Evolutionary conservation across 1,139 yeast species (phyloP), one percentile per base, ranked within the genome.

Genomic region (Hyphopichia wangnamkhiaoensis): DNA sequence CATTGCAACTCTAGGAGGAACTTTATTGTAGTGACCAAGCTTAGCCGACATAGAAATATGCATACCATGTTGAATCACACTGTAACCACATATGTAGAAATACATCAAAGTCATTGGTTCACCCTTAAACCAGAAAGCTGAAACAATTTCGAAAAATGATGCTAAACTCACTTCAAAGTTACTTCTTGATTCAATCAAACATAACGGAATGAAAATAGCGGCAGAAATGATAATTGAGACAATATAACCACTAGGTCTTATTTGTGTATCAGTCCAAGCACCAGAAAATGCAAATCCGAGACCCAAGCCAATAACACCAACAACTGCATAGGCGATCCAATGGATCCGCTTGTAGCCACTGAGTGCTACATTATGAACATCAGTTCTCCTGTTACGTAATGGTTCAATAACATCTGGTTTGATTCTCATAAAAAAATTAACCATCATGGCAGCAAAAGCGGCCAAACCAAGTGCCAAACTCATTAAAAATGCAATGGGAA

Each of bases 1-100:
- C 38, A 39, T 29, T 4, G 20, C 28, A 5, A 42, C 39, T 26
- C 50, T 37, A n/a, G 52, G 53, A 4, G 49, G 51, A n/a, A 49
- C 48, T 38, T 50, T 50, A 50, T 48, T 49, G 31, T 50, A 50
- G 18, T 47, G 53, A 6, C 53, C 54, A 34, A 50, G 39, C 31
- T 49, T 50, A 15, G 39, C 35, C 15, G 37, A 30, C 24, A 26
- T 31, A 5, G 41, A 16, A 14, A 23, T 19, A 24, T 42, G 45
- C 41, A 37, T 37, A 13, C 39, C 39, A 21, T 42, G 45, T 26
- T 42, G 45, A n/a, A 39, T 6, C 15, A 35, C 33, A 15, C 39
- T 31, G 17, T 39, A 42, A 9, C 45, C 45, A 17, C 29, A 13
- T 4, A 30, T 21, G 33, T 35, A 35, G 31, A 42, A 42, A 33